These are phyloP conservation scores for Aspergillus sclerotialis DNA, from an alignment of 2,329 filamentous ascomycete species.

Conservation along the genomic window DNA sequence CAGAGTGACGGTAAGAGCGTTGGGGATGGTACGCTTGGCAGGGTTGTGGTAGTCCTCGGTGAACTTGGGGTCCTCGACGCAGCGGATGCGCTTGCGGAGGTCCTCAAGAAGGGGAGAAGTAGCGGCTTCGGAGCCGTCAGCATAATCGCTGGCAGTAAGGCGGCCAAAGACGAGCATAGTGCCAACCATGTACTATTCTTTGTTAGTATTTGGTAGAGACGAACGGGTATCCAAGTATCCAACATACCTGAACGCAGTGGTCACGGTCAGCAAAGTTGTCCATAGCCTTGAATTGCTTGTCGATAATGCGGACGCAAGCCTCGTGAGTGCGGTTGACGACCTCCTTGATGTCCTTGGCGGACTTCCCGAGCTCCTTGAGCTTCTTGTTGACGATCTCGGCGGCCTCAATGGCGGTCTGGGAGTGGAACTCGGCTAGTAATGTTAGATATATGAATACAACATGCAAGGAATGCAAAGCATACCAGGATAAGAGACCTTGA, in stretches of 20 bases:
- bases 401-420: constrained; percentile 93
- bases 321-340: constrained; percentile 96
- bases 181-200: constrained; percentile 91
- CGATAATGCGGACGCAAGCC: constrained; percentile 96
- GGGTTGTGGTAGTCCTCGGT: constrained; percentile 95
- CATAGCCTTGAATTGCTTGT: constrained; percentile 99
- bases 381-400: constrained; percentile 81
- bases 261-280: constrained; percentile 99
- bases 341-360: constrained; percentile 84
- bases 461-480: constrained; percentile 24
- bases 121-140: constrained; percentile 85
- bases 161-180: constrained; percentile 95
- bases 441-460: neutral
- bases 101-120: constrained; percentile 84
- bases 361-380: constrained; percentile 79
- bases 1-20: constrained; percentile 88
- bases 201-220: no score
- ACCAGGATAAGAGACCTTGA: constrained; percentile 99
- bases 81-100: constrained; percentile 87
- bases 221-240: no score
- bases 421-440: constrained; percentile 83
- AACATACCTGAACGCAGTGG: constrained; percentile 79
- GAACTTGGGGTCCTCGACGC: constrained; percentile 92
- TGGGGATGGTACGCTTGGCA: constrained; percentile 88
- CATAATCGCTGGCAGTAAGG: constrained; percentile 88